Evolutionary conservation across 164 flowering plant genomes (phyloP).

Genomic region (Vitis amurensis): DNA sequence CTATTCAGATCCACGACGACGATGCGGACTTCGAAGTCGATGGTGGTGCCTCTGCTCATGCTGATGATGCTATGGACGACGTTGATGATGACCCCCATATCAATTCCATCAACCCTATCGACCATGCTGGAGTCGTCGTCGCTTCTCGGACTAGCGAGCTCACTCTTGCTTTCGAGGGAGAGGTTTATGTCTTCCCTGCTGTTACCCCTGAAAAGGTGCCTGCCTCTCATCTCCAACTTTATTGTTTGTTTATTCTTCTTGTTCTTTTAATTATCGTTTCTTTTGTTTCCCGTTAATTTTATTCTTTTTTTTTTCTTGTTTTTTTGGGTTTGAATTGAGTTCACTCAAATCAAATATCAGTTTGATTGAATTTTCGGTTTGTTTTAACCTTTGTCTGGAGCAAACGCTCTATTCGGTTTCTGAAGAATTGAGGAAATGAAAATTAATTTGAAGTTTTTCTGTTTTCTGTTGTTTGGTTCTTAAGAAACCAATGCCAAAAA

Average conservation of each 20-base stretch:
- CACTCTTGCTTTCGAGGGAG: conserved; percentile 63
- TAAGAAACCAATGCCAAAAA: too few relatives aligned
- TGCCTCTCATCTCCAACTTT: neutral
- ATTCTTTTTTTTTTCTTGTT: too few relatives aligned
- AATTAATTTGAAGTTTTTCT: too few relatives aligned
- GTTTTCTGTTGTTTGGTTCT: too few relatives aligned
- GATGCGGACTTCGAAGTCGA: conserved; percentile 33
- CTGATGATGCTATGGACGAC: conserved; percentile 32
- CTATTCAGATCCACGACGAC: conserved; percentile 33
- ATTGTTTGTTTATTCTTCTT: neutral
- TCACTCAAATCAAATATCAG: too few relatives aligned
- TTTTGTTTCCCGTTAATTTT: neutral
- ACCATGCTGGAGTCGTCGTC: conserved; percentile 16
- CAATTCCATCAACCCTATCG: conserved; percentile 19
- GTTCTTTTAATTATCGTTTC: neutral
- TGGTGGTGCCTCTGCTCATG: conserved; percentile 4
- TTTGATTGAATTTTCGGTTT: too few relatives aligned
- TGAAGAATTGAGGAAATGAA: too few relatives aligned
- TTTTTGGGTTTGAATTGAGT: too few relatives aligned
- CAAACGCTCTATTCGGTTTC: too few relatives aligned
- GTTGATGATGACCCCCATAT: conserved; percentile 20
- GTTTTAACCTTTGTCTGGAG: too few relatives aligned
- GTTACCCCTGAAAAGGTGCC: conserved; percentile 68
- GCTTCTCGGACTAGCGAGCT: conserved; percentile 60
- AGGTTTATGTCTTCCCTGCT: conserved; percentile 64